Evolutionary conservation across 2,329 filamentous ascomycete genomes (phyloP), one percentile per base, ranked within the genome.

Genomic region (Alternaria incomplexa): DNA sequence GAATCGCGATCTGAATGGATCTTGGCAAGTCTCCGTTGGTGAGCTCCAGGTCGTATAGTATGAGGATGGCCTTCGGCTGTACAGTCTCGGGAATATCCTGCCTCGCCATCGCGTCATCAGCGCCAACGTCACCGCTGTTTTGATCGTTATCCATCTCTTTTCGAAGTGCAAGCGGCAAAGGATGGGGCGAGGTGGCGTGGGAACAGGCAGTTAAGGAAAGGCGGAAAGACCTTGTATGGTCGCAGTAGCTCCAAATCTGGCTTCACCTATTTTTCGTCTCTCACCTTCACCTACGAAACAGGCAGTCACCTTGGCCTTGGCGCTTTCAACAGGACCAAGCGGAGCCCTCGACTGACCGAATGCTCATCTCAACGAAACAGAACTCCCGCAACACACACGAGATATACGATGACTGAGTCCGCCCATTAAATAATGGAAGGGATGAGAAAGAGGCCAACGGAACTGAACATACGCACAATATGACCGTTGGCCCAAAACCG

Each of bases 61-160:
- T 10, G 36, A 40, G 1, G 1, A 0, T 40, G 36, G 36, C 36
- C 5, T 40, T 3, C 9, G 36, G 36, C 36, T 40, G 36, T 1
- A 40, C 36, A 5, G 4, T 3, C 0, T 2, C 15, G 36, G 36
- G 36, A 5, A 0, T 3, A 1, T 40, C 8, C 0, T 4, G 36
- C 36, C 36, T 5, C 5, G 36, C 9, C 36, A 40, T 40, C 36
- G 36, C 36, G 4, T n/a, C 17, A 1, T 4, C 36, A 10, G 36
- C 4, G 17, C 15, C 4, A 5, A 4, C 1, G 3, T 17, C 36
- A 2, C 15, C 8, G 36, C 15, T 40, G 36, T 40, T 40, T 0
- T 40, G 36, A 1, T 10, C 36, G 36, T 0, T 40, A 17, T 40
- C 1, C 36, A 40, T 40, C 36, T 40, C 36, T 40, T 40, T 40